Evolutionary conservation across 352 stramenopile species (phyloP).

Genomic region (Globisporangium ultimum): DNA sequence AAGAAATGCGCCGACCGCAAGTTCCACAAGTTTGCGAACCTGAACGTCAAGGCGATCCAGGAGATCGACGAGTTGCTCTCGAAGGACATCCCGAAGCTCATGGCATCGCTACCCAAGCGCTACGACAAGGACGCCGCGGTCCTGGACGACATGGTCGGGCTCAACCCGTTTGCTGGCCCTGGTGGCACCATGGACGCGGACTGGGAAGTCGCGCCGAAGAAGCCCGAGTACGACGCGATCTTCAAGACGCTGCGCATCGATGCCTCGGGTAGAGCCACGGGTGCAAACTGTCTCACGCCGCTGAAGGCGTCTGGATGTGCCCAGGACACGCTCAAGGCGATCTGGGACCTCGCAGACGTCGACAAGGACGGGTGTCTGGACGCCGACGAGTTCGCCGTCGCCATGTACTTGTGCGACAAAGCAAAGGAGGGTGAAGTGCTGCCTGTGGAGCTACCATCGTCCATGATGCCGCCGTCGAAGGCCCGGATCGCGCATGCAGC

Average conservation of each 20-base stretch:
- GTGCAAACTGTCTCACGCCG: slow-evolving; percentile 76
- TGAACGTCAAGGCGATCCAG: slow-evolving; percentile 94
- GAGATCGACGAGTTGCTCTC: slow-evolving; percentile 98
- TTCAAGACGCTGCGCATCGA: slow-evolving; percentile 75
- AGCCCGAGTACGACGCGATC: slow-evolving; percentile 78
- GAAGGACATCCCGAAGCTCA: slow-evolving; percentile 95
- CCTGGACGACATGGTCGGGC: slow-evolving; percentile 5
- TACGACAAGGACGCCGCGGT: slow-evolving; percentile 14
- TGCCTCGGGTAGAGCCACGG: slow-evolving; percentile 45
- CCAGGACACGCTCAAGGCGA: slow-evolving; percentile 70
- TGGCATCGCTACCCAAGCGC: slow-evolving; percentile 70
- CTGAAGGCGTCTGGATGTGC: slow-evolving; percentile 62
- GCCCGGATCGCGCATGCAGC: not conserved
- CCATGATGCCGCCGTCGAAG: slow-evolving; percentile 60
- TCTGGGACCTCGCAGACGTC: slow-evolving; percentile 90
- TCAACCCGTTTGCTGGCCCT: slow-evolving; percentile 33
- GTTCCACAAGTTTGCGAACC: slow-evolving; percentile 89
- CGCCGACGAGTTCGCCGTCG: slow-evolving; percentile 88
- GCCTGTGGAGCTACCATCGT: slow-evolving; percentile 48
- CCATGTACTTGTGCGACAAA: slow-evolving; percentile 84
- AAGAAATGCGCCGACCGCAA: slow-evolving; percentile 81
- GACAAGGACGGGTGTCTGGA: slow-evolving; percentile 88
- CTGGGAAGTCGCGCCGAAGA: slow-evolving; percentile 71
- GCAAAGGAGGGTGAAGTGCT: slow-evolving; percentile 71
- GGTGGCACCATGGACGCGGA: slow-evolving; percentile 17